phyloP scores from a whole-genome alignment of 2,329 filamentous ascomycete genomes.

The Lachnellula hyalina region DNA sequence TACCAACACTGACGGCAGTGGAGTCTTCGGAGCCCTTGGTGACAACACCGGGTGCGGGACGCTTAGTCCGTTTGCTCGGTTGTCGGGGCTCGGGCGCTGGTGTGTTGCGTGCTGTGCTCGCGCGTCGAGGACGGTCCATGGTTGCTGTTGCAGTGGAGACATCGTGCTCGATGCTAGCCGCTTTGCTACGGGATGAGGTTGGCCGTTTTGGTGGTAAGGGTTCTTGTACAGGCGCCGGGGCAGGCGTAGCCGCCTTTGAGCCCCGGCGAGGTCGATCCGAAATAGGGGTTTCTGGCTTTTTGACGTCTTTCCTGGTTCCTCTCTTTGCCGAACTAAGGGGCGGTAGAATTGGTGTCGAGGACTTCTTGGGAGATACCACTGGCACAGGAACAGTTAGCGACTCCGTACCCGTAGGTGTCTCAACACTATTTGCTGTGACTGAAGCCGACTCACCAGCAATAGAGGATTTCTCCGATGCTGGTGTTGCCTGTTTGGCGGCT shows the following conservation, averaged over 20 bases:
- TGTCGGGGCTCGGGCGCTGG: slow-evolving; percentile 38
- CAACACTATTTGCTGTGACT: slow-evolving; percentile 14
- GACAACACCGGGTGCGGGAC: slow-evolving; percentile 68
- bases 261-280: slow-evolving; percentile 7
- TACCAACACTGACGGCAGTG: slow-evolving; percentile 60
- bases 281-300: slow-evolving; percentile 17
- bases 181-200: slow-evolving; percentile 30
- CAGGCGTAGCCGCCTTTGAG: slow-evolving; percentile 3
- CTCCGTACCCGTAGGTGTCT: slow-evolving; percentile 10
- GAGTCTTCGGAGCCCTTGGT: slow-evolving; percentile 41
- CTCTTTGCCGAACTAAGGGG: slow-evolving; percentile 23
- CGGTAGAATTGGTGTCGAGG: slow-evolving; percentile 32
- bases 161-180: slow-evolving; percentile 25
- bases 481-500: slow-evolving; percentile 30
- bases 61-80: slow-evolving; percentile 56
- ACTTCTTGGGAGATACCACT: slow-evolving; percentile 26
- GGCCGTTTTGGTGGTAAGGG: slow-evolving; percentile 25
- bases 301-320: slow-evolving; percentile 17
- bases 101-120: slow-evolving; percentile 36
- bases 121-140: slow-evolving; percentile 30
- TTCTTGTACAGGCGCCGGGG: slow-evolving; percentile 7
- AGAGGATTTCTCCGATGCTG: slow-evolving; percentile 23
- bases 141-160: slow-evolving; percentile 15
- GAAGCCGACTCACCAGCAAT: slow-evolving; percentile 16
- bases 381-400: slow-evolving; percentile 9